phyloP scores from a whole-genome alignment of 352 stramenopile species.

The Peronospora farinosa region DNA sequence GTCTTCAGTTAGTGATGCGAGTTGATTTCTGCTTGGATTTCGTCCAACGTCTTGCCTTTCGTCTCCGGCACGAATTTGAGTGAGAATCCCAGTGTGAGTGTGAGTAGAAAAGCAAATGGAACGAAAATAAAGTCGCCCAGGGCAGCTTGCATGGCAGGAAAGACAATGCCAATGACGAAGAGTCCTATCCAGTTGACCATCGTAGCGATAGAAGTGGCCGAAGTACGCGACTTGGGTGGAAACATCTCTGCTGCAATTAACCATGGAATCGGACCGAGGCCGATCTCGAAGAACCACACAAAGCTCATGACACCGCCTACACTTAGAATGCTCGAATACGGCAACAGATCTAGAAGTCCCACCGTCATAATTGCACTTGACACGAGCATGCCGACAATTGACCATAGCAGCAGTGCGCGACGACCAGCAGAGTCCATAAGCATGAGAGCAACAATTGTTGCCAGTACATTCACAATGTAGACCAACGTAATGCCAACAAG shows the following conservation, averaged over 20 bases:
- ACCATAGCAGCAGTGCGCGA: conserved; percentile 59
- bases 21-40: conserved; percentile 52
- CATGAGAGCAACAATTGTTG: conserved; percentile 59
- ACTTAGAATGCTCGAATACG: conserved; percentile 40
- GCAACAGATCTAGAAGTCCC: conserved; percentile 46
- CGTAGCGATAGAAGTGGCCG: conserved; percentile 85
- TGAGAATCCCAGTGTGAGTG: conserved; percentile 61
- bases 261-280: conserved; percentile 90
- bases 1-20: conserved; percentile 10
- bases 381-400: conserved; percentile 53
- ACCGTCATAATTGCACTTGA: conserved; percentile 55
- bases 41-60: conserved; percentile 72
- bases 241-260: conserved; percentile 96
- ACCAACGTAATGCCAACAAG: conserved; percentile 56
- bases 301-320: conserved; percentile 66
- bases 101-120: conserved; percentile 81
- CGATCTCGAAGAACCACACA: conserved; percentile 70
- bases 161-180: conserved; percentile 91
- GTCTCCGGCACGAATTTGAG: conserved; percentile 87
- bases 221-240: conserved; percentile 86
- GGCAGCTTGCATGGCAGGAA: conserved; percentile 83
- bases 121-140: conserved; percentile 85
- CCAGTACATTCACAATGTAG: conserved; percentile 61
- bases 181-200: conserved; percentile 94
- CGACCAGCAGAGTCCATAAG: conserved; percentile 66